These are phyloP conservation scores for Hypocrella siamensis DNA, from an alignment of 2,329 filamentous ascomycete genomes.

Conservation along the genomic window DNA sequence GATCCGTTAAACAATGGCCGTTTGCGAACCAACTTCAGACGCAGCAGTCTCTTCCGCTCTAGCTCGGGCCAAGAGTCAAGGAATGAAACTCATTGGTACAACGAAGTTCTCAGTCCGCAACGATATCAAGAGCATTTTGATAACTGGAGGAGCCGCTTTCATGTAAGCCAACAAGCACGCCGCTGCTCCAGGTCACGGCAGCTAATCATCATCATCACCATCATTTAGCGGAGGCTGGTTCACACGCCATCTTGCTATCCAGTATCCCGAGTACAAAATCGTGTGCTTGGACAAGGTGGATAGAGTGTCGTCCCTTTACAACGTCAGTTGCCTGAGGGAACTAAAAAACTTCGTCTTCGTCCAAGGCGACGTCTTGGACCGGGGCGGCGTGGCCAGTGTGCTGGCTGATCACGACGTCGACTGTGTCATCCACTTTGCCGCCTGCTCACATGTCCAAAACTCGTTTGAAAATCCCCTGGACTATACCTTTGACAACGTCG, in stretches of 20 bases:
- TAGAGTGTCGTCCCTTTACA: conserved; percentile 68
- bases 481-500: conserved; percentile 66
- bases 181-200: not conserved
- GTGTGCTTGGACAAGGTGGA: conserved; percentile 76
- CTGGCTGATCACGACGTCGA: conserved; percentile 59
- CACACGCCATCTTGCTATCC: conserved; percentile 61
- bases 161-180: conserved; percentile 40
- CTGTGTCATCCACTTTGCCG: conserved; percentile 71
- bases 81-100: conserved; percentile 50
- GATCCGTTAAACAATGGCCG: too few species aligned
- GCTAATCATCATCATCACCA: not conserved
- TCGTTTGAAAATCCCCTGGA: too few species aligned
- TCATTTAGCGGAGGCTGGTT: conserved; percentile 67
- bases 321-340: conserved; percentile 52
- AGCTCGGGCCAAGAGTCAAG: too few species aligned
- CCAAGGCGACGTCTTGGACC: conserved; percentile 62
- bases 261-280: conserved; percentile 63
- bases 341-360: conserved; percentile 64
- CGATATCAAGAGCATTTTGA: conserved; percentile 65
- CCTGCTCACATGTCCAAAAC: conserved; percentile 75
- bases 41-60: too few species aligned
- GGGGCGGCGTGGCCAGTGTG: conserved; percentile 52
- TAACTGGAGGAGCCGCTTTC: conserved; percentile 74
- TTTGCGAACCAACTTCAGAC: too few species aligned
- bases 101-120: conserved; percentile 54